Percentiles rank a stretch among this genome's conserved stretches.
These are phyloP conservation scores for Allantophomopsis cytisporea DNA, from an alignment of 2,329 filamentous ascomycete species.

Conservation along the genomic window DNA sequence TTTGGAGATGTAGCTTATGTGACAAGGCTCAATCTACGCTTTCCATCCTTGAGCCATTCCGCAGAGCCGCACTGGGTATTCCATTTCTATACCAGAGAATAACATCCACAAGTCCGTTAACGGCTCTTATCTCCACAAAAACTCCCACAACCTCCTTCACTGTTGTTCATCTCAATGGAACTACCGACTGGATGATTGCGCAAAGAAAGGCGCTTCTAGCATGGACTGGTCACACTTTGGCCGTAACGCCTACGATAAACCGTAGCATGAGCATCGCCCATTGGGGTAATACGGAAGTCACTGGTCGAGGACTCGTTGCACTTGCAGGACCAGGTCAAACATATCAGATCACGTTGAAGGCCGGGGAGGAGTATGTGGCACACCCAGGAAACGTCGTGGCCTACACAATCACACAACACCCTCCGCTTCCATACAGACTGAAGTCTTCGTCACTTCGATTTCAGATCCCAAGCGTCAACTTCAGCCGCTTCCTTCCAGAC, in stretches of 20 bases:
- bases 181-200: conserved; percentile 87
- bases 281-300: conserved; percentile 84
- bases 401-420: conserved; percentile 63
- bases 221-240: conserved; percentile 85
- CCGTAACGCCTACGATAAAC: conserved; percentile 63
- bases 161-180: conserved; percentile 80
- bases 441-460: conserved; percentile 62
- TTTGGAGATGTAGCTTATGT: conserved; percentile 1
- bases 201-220: conserved; percentile 83
- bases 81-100: conserved; percentile 93
- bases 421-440: conserved; percentile 77
- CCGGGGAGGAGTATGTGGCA: conserved; percentile 80
- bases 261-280: conserved; percentile 64
- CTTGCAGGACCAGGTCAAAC: conserved; percentile 79
- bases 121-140: conserved; percentile 77
- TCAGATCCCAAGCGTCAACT: conserved; percentile 58
- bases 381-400: conserved; percentile 88
- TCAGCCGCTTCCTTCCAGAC: conserved; percentile 51
- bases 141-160: conserved; percentile 78
- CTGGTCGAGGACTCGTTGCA: conserved; percentile 75
- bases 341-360: conserved; percentile 68
- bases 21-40: conserved; percentile 73
- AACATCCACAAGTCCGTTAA: conserved; percentile 76
- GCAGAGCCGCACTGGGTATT: conserved; percentile 67
- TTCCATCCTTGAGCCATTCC: conserved; percentile 72